Conservation (phyloP, 2,329 filamentous ascomycete species). For the Exophiala sp. region DNA sequence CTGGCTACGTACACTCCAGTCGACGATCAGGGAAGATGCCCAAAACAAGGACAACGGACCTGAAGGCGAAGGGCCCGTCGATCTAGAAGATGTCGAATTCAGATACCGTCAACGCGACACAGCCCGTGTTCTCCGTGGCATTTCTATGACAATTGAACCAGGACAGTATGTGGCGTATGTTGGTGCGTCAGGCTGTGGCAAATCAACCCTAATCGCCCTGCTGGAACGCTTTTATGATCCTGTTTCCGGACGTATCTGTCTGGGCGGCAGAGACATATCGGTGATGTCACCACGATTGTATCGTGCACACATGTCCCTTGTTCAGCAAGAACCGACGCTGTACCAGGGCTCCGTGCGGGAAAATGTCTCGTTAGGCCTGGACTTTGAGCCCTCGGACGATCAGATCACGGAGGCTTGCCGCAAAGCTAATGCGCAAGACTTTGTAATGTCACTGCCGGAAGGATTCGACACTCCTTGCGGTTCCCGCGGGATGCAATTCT, state of each 20-base stretch:
- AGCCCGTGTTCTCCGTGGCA: conserved; percentile 31
- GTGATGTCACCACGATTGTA: conserved; percentile 60
- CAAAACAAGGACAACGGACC: conserved; percentile 41
- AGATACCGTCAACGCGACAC: conserved; percentile 31
- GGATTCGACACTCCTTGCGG: conserved; percentile 37
- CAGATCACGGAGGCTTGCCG: conserved; percentile 36
- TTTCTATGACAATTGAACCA: conserved; percentile 39
- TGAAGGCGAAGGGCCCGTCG: conserved; percentile 37
- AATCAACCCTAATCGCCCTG: conserved; percentile 65
- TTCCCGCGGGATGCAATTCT: conserved; percentile 35
- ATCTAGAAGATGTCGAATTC: conserved; percentile 46
- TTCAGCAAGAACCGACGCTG: conserved; percentile 70
- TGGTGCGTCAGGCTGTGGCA: conserved; percentile 56
- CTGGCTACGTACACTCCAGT: conserved; percentile 45
- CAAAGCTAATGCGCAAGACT: conserved; percentile 38
- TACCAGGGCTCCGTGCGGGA: conserved; percentile 68
- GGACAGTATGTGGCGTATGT: conserved; percentile 56
- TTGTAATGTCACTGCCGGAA: conserved; percentile 38
- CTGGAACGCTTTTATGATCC: conserved; percentile 67
- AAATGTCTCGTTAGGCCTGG: conserved; percentile 61
- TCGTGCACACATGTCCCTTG: conserved; percentile 63
- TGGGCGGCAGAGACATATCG: conserved; percentile 60
- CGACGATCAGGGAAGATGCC: conserved; percentile 42
- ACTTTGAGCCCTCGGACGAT: conserved; percentile 29
- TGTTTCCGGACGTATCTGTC: conserved; percentile 60